Evolutionary conservation across 768 basidiomycete species (phyloP).

Genomic region (Calocybe cyanea): DNA sequence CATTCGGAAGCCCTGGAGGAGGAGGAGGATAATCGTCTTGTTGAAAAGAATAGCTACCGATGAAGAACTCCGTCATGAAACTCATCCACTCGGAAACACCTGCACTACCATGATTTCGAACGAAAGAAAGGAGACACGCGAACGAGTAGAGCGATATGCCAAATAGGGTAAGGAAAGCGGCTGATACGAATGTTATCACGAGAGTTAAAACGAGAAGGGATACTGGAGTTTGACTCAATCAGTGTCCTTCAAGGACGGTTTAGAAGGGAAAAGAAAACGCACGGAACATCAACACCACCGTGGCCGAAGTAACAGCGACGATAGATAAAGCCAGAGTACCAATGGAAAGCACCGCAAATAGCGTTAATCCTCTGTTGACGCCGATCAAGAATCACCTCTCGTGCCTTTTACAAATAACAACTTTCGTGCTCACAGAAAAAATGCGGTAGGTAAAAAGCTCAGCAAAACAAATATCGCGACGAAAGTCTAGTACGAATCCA

Average conservation of each 20-base stretch:
- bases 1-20: background rate
- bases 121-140: conserved; percentile 28
- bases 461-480: conserved; percentile 34
- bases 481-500: conserved; percentile 44
- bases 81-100: conserved; percentile 24
- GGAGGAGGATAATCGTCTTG: background rate
- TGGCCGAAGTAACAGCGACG: conserved; percentile 27
- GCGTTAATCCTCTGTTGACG: conserved; percentile 20
- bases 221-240: conserved; percentile 21
- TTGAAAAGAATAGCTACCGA: background rate
- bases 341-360: conserved; percentile 30
- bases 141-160: conserved; percentile 27
- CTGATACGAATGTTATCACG: conserved; percentile 27
- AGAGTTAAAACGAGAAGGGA: conserved; percentile 28
- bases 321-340: conserved; percentile 31
- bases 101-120: conserved; percentile 28
- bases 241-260: background rate
- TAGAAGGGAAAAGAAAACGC: conserved; percentile 3
- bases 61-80: conserved; percentile 16
- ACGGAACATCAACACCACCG: conserved; percentile 29
- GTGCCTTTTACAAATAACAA: background rate
- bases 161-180: conserved; percentile 29
- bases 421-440: conserved; percentile 35
- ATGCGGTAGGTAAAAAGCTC: conserved; percentile 28
- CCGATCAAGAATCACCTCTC: background rate